Conservation (phyloP, 208 protist species). For the Angomonas ambiguus region DNA sequence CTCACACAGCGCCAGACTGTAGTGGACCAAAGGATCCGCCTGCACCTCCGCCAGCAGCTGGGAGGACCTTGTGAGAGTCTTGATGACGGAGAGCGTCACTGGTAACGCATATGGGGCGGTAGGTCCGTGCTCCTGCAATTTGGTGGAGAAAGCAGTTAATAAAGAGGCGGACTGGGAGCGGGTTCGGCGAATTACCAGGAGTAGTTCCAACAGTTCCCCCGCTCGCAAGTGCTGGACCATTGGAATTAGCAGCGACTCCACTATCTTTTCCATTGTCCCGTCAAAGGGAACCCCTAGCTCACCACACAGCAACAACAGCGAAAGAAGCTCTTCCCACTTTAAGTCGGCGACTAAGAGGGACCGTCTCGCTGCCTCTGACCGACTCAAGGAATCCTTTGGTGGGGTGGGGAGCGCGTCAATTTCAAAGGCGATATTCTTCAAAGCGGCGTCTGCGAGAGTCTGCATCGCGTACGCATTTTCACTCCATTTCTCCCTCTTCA, state of each 20-base stretch:
- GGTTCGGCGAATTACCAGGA: slow-evolving; percentile 38
- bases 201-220: slow-evolving; percentile 31
- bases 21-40: slow-evolving; percentile 29
- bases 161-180: slow-evolving; percentile 39
- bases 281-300: slow-evolving; percentile 57
- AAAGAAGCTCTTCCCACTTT: slow-evolving; percentile 35
- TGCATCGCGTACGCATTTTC: slow-evolving; percentile 38
- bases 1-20: slow-evolving; percentile 42
- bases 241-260: slow-evolving; percentile 46
- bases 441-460: slow-evolving; percentile 51
- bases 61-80: slow-evolving; percentile 24
- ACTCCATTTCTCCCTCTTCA: slow-evolving; percentile 44
- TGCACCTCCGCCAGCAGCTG: slow-evolving; percentile 26
- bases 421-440: slow-evolving; percentile 80
- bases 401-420: slow-evolving; percentile 28
- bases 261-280: slow-evolving; percentile 29
- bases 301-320: slow-evolving; percentile 50
- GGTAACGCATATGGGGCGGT: slow-evolving; percentile 28
- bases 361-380: slow-evolving; percentile 24
- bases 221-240: slow-evolving; percentile 40
- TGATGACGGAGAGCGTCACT: slow-evolving; percentile 36
- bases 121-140: slow-evolving; percentile 26
- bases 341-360: slow-evolving; percentile 42
- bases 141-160: slow-evolving; percentile 26
- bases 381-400: not conserved